These are phyloP conservation scores for Kodamaea fungicola DNA, from an alignment of 1,139 yeast species.

Conservation along the genomic window DNA sequence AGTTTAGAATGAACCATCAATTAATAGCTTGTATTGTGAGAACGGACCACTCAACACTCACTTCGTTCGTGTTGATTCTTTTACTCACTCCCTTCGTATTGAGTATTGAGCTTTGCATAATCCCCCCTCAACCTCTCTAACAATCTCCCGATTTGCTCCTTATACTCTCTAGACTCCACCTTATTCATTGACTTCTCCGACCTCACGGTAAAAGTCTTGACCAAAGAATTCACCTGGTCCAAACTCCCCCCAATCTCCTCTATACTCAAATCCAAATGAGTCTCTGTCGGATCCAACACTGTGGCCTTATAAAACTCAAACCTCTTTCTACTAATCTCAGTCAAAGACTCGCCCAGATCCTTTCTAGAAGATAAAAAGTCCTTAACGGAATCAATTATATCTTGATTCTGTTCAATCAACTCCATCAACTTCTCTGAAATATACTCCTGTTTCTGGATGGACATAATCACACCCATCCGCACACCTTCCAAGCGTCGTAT, in stretches of 20 bases:
- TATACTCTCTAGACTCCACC: conserved; percentile 15
- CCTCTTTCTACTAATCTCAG: conserved; percentile 2
- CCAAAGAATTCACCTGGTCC: conserved; percentile 7
- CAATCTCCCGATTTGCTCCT: conserved; percentile 12
- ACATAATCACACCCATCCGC: conserved; percentile 37
- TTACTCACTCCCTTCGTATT: no score
- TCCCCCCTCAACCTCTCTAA: no score
- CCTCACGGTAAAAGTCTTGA: conserved; percentile 6
- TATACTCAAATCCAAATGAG: conserved; percentile 8
- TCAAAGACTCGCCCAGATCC: conserved; percentile 10
- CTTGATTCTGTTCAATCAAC: conserved; percentile 37
- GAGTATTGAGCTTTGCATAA: no score
- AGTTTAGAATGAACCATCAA: no score
- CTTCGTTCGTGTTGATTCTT: no score
- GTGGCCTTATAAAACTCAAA: conserved; percentile 8
- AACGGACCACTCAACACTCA: no score
- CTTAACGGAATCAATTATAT: conserved; percentile 35
- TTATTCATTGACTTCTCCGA: conserved; percentile 5
- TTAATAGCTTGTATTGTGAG: no score
- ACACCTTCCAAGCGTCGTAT: conserved; percentile 29
- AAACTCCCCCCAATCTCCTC: conserved; percentile 8
- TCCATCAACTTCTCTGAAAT: conserved; percentile 31
- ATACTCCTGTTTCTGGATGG: conserved; percentile 43
- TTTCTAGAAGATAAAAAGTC: conserved; percentile 31
- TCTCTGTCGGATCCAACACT: conserved; percentile 11